A percentile compares a stretch with the other conserved stretches of the same genome.
These are phyloP conservation scores for Cystofilobasidium capitatum DNA, from an alignment of 768 basidiomycete genomes.

Conservation along the genomic window DNA sequence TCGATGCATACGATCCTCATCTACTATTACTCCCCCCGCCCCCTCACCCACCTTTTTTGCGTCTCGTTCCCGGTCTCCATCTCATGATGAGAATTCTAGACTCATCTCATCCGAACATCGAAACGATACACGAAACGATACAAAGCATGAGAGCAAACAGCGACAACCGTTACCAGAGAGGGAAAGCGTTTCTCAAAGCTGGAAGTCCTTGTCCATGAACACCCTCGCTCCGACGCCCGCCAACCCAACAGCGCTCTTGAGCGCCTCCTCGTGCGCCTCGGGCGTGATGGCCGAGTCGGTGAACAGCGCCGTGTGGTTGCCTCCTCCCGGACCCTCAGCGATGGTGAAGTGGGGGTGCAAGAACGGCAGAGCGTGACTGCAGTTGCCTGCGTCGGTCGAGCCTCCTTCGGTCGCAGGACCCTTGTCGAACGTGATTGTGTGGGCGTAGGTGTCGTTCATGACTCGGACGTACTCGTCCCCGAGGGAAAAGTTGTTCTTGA, in stretches of 20 bases:
- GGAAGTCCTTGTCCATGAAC: no score
- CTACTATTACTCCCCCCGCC: no score
- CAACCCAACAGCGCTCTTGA: slow-evolving; percentile 32
- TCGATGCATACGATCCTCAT: no score
- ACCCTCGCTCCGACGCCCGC: slow-evolving; percentile 29
- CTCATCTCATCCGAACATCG: no score
- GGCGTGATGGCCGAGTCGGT: slow-evolving; percentile 29
- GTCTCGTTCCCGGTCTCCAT: no score
- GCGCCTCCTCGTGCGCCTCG: slow-evolving; percentile 33
- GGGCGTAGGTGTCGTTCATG: slow-evolving; percentile 18
- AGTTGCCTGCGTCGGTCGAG: slow-evolving; percentile 32
- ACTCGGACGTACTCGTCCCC: slow-evolving; percentile 25
- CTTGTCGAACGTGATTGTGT: slow-evolving; percentile 1
- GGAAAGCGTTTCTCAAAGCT: no score
- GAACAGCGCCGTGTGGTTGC: slow-evolving; percentile 27
- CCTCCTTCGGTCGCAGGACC: slow-evolving; percentile 9
- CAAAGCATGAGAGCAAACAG: no score
- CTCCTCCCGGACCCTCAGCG: background rate
- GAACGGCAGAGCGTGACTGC: slow-evolving; percentile 11
- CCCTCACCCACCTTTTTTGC: no score
- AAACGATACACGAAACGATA: no score
- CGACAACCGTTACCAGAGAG: no score
- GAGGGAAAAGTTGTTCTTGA: slow-evolving; percentile 21
- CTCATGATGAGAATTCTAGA: no score
- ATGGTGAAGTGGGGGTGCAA: slow-evolving; percentile 19